Conservation (phyloP, 208 protist genomes). For the Vickermania spadyakhi region DNA sequence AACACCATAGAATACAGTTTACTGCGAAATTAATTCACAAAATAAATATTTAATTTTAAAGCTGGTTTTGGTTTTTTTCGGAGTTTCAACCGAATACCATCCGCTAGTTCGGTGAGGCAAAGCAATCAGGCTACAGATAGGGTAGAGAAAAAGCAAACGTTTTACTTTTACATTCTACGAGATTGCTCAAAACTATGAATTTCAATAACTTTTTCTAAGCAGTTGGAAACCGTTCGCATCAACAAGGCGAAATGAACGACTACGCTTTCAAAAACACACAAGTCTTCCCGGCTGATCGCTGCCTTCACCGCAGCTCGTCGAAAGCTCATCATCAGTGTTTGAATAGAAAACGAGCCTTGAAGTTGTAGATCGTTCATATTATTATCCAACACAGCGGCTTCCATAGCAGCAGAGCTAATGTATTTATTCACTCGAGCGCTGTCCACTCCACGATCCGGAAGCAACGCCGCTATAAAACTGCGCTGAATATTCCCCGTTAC, state of each 20-base stretch:
- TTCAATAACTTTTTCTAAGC: not conserved
- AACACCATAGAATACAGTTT: too few relatives aligned
- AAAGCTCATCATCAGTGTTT: not conserved
- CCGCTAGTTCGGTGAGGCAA: too few relatives aligned
- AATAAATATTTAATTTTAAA: too few relatives aligned
- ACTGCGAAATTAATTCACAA: too few relatives aligned
- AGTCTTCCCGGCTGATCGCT: not conserved
- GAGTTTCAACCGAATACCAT: too few relatives aligned
- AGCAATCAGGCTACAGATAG: too few relatives aligned
- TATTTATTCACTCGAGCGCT: constrained; percentile 17
- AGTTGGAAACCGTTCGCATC: constrained; percentile 1
- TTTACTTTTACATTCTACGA: not conserved
- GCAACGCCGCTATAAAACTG: constrained; percentile 46
- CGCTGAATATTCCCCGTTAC: constrained; percentile 55
- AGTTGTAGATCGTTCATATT: not conserved
- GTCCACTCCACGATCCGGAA: constrained; percentile 18
- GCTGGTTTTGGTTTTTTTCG: too few relatives aligned
- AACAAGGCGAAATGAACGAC: not conserved
- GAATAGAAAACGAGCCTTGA: not conserved
- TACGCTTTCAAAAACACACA: not conserved
- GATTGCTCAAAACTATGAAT: constrained; percentile 1
- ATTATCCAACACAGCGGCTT: not conserved
- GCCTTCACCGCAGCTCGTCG: not conserved
- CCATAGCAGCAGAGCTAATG: not conserved
- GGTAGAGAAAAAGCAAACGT: too few relatives aligned